Evolutionary conservation across 2,329 filamentous ascomycete species (phyloP).

Genomic region (Botrytis porri): DNA sequence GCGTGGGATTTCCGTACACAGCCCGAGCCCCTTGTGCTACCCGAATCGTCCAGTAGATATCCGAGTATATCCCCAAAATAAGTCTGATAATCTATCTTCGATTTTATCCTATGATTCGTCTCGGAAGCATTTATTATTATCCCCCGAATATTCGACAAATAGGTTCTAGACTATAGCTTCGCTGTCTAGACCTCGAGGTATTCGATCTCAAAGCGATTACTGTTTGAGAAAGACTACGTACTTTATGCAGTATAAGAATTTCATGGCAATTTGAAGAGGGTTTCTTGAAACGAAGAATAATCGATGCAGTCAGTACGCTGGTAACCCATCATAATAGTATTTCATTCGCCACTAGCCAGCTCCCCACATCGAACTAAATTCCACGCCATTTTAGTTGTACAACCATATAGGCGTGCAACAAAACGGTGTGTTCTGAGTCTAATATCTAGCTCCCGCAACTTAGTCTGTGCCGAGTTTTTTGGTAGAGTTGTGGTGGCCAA

Average conservation of each 20-base stretch:
- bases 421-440: not conserved
- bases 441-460: slow-evolving; percentile 2
- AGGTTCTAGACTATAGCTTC: not conserved
- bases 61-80: not conserved
- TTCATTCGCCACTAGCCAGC: not conserved
- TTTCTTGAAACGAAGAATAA: not conserved
- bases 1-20: not conserved
- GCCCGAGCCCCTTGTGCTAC: not conserved
- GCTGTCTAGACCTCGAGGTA: not conserved
- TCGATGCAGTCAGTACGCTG: not conserved
- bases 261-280: not conserved
- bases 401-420: slow-evolving; percentile 2
- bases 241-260: not conserved
- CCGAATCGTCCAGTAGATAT: not conserved
- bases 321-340: too few relatives aligned
- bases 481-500: not conserved
- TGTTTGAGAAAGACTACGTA: not conserved
- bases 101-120: not conserved
- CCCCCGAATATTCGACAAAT: not conserved
- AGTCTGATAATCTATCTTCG: not conserved
- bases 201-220: not conserved
- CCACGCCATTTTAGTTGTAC: not conserved
- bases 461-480: not conserved
- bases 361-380: not conserved
- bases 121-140: not conserved